A percentile compares a stretch with the other conserved stretches of the same genome.
Conservation (phyloP, 129 eudicot genomes). For the Saussurea involucrata region DNA sequence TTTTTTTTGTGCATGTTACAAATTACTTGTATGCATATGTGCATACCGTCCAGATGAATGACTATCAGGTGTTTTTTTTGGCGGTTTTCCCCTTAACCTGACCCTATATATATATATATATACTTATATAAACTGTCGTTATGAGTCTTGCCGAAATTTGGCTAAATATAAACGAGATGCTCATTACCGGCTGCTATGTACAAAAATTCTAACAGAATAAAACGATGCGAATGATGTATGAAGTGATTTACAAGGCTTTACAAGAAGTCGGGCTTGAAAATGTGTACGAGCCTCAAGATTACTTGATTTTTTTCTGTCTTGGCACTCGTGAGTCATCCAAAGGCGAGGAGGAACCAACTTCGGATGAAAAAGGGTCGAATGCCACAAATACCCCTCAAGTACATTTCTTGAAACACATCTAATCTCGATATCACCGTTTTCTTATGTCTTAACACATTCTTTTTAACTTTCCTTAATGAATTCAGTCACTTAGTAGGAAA, state of each 20-base stretch:
- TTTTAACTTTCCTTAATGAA: background rate
- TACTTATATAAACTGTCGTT: background rate
- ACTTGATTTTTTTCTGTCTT: slow-evolving; percentile 79
- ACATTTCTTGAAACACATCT: slow-evolving; percentile 12
- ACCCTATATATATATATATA: background rate
- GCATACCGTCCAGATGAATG: too few relatives aligned
- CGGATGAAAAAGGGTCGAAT: slow-evolving; percentile 25
- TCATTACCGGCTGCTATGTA: background rate
- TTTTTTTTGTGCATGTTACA: too few relatives aligned
- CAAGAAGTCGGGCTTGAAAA: slow-evolving; percentile 70
- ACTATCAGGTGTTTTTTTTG: too few relatives aligned
- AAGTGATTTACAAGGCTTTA: slow-evolving; percentile 72
- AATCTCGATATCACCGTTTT: background rate
- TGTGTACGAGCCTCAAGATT: slow-evolving; percentile 76
- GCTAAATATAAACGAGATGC: too few relatives aligned
- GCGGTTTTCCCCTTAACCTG: too few relatives aligned
- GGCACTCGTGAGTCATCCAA: slow-evolving; percentile 70
- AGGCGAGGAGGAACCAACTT: slow-evolving; percentile 20
- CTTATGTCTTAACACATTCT: background rate
- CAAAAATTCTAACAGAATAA: slow-evolving; percentile 52
- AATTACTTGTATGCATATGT: too few relatives aligned
- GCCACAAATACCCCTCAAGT: slow-evolving; percentile 61
- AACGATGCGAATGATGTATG: slow-evolving; percentile 98
- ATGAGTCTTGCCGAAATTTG: too few relatives aligned
- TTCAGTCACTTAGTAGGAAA: slow-evolving; percentile 53